Evolutionary conservation across 306 rosid genomes (phyloP), one percentile per base, ranked within the genome.

Genomic region (Dalbergia cultrata): DNA sequence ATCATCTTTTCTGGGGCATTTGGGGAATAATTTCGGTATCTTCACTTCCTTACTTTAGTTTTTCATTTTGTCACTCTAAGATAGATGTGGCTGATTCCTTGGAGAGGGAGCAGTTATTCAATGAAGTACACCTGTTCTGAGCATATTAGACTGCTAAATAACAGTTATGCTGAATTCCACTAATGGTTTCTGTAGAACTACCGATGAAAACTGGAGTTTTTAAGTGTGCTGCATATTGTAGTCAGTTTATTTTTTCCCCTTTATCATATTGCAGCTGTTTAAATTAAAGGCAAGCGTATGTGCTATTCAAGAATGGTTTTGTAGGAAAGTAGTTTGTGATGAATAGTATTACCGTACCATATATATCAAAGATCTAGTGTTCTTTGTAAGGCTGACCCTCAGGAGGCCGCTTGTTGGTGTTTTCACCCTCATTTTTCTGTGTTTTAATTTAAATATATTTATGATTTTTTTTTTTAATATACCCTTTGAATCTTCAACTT

Each of bases 21-120:
- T 94, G 98, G 98, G 98, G 98, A 83, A 90, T 94, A 70, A 92
- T 94, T 68, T 94, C 98, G 95, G 98, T 94, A 94, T 44, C 12
- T 73, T 78, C 57, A 26, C 81, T 67, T 60, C 61, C 83, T 54
- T 53, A 52, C 17, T 61, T 57, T 9, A 33, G 0, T 74, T 47
- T 18, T 59, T 82, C 31, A 53, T 66, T 43, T 71, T 16, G 12
- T 31, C 33, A 62, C 13, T 63, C 54, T 56, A 69, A 45, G 60
- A 67, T 44, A 26, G 65, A 34, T 61, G 56, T 44, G 54, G 66
- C 3, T 17, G 52, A 78, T 43, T 67, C 67, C 76, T 73, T 44
- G 19, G 64, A 52, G 41, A 62, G 70, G 68, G 66, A 63, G 53
- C 54, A 71, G 35, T 69, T 17, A 52, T 62, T 49, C 57, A 54